Conservation (phyloP, 106 monocot species). For the Dendrobium nobile region DNA sequence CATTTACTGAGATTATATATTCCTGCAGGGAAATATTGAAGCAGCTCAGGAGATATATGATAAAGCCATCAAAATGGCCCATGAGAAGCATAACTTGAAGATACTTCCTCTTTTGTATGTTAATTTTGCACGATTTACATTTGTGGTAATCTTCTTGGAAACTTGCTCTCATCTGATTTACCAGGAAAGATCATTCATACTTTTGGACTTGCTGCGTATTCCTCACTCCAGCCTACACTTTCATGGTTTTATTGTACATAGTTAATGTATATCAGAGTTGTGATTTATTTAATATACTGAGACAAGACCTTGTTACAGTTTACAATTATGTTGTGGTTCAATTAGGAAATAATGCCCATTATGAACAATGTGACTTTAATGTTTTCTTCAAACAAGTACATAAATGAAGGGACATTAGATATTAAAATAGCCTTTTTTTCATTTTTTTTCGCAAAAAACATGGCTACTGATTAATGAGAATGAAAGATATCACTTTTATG, state of each 20-base stretch:
- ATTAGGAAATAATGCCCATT: not conserved
- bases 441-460: not conserved
- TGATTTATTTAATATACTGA: not conserved
- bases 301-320: not conserved
- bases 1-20: conserved; percentile 11
- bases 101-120: conserved; percentile 41
- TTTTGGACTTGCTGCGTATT: not conserved
- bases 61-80: conserved; percentile 57
- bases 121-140: conserved; percentile 69
- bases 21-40: conserved; percentile 59
- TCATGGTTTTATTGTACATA: not conserved
- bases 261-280: not conserved
- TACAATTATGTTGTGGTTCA: not conserved
- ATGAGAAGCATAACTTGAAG: conserved; percentile 39
- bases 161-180: not conserved
- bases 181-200: not conserved
- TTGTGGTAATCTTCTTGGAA: conserved; percentile 32
- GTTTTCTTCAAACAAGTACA: not conserved
- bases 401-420: not conserved
- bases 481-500: not conserved
- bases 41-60: conserved; percentile 63
- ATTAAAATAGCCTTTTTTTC: not conserved
- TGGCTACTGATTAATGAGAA: not conserved
- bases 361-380: not conserved
- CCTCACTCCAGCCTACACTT: not conserved